Base-by-base conservation (phyloP, 176 grass and related monocot genomes). In the Aegilops sharonensis region DNA sequence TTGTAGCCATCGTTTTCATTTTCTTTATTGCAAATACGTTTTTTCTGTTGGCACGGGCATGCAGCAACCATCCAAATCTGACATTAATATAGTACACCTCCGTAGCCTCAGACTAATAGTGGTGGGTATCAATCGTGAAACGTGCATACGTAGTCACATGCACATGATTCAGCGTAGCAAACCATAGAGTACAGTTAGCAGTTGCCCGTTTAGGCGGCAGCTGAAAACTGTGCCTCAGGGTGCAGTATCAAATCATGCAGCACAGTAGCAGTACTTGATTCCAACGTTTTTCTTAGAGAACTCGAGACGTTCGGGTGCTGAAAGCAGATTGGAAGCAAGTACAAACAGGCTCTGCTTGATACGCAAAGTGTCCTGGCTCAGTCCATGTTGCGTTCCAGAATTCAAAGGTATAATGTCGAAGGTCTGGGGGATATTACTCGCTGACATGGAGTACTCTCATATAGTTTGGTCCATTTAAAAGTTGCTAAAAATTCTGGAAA, bases 1-100 rank as follows among this genome's bases (percentile, higher is more conserved):
- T 14, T 24, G 35, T 71, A 6, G 68, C 18, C 34, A 12, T 71
- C 9, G 21, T 13, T 72, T 42, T 36, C 4, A 1, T 40, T 72
- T 77, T 27, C 57, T 65, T 47, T 31, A 14, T 31, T 45, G 8
- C 24, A 9, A 29, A 23, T 36, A 2, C 32, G 67, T 76, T 77
- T 77, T 68, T 75, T 79, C 59, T 83, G 63, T 82, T 69, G 72
- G 63, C 20, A 71, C 36, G 59, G 72, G 36, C 68, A 40, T 35
- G 15, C 34, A 85, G 10, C 81, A 39, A 6, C n/a, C 47, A 36
- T 61, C 77, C 4, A 36, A 59, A 80, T 24, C 77, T 43, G 18
- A 8, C 29, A 23, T 64, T 15, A 75, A 77, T 27, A 34, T 6
- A 24, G 3, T 7, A 68, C 31, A 24, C 30, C 1, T 78, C 1